Evolutionary conservation across 2,329 filamentous ascomycete species (phyloP), one percentile per base, ranked within the genome.

Genomic region (Clonostachys solani): DNA sequence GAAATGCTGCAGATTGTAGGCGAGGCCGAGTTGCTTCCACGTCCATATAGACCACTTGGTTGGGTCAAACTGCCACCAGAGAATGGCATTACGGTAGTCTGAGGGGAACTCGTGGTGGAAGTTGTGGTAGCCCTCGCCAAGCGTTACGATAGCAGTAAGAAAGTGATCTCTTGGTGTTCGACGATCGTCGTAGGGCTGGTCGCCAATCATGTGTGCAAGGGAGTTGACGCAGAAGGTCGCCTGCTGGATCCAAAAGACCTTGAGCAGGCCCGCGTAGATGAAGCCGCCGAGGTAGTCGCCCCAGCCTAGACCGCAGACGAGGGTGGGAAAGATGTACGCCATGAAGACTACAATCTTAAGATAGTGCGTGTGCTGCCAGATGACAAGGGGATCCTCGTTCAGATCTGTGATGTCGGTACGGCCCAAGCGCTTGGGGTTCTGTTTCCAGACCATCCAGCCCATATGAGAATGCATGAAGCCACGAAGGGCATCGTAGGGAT

Each of bases 61-160:
- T 42, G 89, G 89, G 66, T 95, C 89, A 62, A 95, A 95, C 64
- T 95, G 89, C 73, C 84, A 86, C 89, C 89, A 95, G 69, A 90
- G 78, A 57, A 94, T 92, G 52, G 89, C 89, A 65, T 95, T 95
- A 65, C 89, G 88, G 81, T 94, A 95, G 68, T 95, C 89, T 12
- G 88, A 92, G 47, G 90, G 90, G 72, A 95, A 95, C 68, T 95
- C 89, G 78, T 95, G 89, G 73, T 95, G 89, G 80, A 95, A 95
- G 79, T 95, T 95, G 80, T 95, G 89, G 74, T 95, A 95, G 33
- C 89, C 89, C 71, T 92, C 89, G 43, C 89, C 89, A 17, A 95
- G 84, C 40, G 89, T 95, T 56, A 90, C 84, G 16, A 95, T 72
- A 40, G 89, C 89, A 38, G 89, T 95, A 69, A 95, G 82, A 63